Evolutionary conservation across 306 rosid species (phyloP).

Genomic region (Trifolium subterraneum): DNA sequence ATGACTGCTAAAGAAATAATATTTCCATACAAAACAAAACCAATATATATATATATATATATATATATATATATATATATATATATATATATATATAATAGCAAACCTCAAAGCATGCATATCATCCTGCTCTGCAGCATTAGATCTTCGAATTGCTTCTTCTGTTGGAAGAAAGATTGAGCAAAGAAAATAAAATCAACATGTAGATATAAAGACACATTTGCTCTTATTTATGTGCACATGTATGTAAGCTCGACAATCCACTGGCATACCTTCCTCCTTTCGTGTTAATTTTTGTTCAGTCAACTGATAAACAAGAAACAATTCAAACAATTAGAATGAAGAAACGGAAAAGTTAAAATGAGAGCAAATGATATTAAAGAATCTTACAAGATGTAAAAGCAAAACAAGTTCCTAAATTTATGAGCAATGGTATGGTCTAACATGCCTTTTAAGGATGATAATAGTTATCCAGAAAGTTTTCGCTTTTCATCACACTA

Average conservation of each 20-base stretch:
- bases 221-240: background rate
- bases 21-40: background rate
- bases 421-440: constrained; percentile 1
- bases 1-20: background rate
- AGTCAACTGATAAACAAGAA: constrained; percentile 61
- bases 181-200: constrained; percentile 40
- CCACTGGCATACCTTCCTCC: constrained; percentile 74
- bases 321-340: constrained; percentile 24
- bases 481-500: constrained; percentile 5
- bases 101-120: constrained; percentile 64
- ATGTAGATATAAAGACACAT: constrained; percentile 21
- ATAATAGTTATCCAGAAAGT: constrained; percentile 28
- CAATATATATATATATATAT: too few relatives aligned
- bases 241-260: constrained; percentile 1
- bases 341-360: constrained; percentile 31
- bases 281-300: constrained; percentile 66
- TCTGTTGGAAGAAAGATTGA: constrained; percentile 60
- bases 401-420: constrained; percentile 11
- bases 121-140: constrained; percentile 67
- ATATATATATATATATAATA: constrained; percentile 24
- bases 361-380: constrained; percentile 4
- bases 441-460: constrained; percentile 11
- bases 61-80: too few relatives aligned
- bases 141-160: constrained; percentile 80
- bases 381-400: constrained; percentile 17